Evolutionary conservation across 1,139 yeast species (phyloP).

Genomic region (Yamadazyma diddensiae): DNA sequence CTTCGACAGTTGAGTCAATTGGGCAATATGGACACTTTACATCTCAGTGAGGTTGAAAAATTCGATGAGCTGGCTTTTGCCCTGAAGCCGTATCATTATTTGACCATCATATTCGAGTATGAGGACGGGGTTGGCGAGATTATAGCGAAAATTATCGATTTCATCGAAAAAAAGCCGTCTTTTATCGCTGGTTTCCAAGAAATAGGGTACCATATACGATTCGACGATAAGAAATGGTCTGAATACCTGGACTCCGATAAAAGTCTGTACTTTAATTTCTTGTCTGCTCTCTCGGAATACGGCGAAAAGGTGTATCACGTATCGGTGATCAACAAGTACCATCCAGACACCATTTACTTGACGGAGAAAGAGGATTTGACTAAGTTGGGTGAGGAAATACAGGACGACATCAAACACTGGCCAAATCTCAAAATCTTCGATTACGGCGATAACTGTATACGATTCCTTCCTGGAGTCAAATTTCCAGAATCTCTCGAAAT

Average conservation of each 20-base stretch:
- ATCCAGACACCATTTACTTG: conserved; percentile 31
- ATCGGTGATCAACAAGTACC: conserved; percentile 40
- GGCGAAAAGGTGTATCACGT: conserved; percentile 35
- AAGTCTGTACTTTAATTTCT: conserved; percentile 24
- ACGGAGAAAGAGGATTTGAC: conserved; percentile 35
- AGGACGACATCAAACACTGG: conserved; percentile 39
- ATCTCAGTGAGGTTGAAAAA: conserved; percentile 13
- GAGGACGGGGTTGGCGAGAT: conserved; percentile 27
- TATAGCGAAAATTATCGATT: conserved; percentile 20
- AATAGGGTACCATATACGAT: conserved; percentile 38
- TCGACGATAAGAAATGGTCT: conserved; percentile 34
- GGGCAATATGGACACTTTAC: conserved; percentile 6
- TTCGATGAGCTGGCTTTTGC: conserved; percentile 5
- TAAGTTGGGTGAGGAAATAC: conserved; percentile 37
- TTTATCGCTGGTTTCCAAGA: conserved; percentile 21
- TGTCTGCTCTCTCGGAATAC: conserved; percentile 23
- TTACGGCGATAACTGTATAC: conserved; percentile 38
- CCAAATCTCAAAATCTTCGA: conserved; percentile 32
- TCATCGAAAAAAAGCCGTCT: conserved; percentile 19
- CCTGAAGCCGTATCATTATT: conserved; percentile 18
- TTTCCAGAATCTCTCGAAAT: conserved; percentile 39
- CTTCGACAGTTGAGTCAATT: conserved; percentile 8
- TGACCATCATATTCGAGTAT: conserved; percentile 37
- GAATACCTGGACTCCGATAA: conserved; percentile 28
- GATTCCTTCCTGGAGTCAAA: conserved; percentile 39